Percentiles rank a stretch among this genome's conserved stretches.
Evolutionary conservation across 345 rosid genomes (phyloP).

Genomic region (Cardamine chenopodiifolia): DNA sequence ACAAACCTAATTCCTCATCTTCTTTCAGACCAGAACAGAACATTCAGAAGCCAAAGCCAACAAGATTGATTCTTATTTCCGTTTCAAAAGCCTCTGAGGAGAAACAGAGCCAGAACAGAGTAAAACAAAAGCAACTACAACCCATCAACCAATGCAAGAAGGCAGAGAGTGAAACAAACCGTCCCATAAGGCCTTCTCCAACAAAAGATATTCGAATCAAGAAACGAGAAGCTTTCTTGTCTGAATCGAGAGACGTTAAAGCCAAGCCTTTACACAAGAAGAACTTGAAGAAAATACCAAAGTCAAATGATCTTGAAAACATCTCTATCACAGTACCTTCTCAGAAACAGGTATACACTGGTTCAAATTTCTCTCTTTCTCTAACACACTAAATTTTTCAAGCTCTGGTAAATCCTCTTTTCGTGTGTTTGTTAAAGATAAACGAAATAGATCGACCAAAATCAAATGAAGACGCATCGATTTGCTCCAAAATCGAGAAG

Average conservation of each 20-base stretch:
- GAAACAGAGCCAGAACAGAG: slow-evolving; percentile 38
- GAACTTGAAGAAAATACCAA: slow-evolving; percentile 41
- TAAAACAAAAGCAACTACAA: slow-evolving; percentile 28
- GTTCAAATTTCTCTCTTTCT: neutral
- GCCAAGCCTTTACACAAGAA: slow-evolving; percentile 52
- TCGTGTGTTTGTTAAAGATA: neutral
- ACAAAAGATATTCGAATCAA: slow-evolving; percentile 51
- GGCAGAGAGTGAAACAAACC: slow-evolving; percentile 33
- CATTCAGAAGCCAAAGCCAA: slow-evolving; percentile 33
- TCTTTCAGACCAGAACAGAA: slow-evolving; percentile 32
- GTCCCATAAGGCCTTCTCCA: slow-evolving; percentile 47
- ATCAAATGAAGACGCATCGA: slow-evolving; percentile 52
- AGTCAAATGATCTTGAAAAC: slow-evolving; percentile 9
- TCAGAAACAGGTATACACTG: slow-evolving; percentile 57
- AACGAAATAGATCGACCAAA: slow-evolving; percentile 41
- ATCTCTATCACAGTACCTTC: slow-evolving; percentile 46
- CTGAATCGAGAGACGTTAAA: slow-evolving; percentile 46
- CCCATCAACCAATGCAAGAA: slow-evolving; percentile 46
- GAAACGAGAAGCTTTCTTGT: slow-evolving; percentile 56
- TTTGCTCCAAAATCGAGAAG: slow-evolving; percentile 48
- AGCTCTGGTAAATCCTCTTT: neutral
- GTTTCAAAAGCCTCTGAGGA: slow-evolving; percentile 29
- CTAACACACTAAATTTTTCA: neutral
- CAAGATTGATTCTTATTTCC: slow-evolving; percentile 18
- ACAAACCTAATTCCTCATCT: slow-evolving; percentile 1